phyloP scores from a whole-genome alignment of 352 stramenopile species.

The Phytopythium montanum region DNA sequence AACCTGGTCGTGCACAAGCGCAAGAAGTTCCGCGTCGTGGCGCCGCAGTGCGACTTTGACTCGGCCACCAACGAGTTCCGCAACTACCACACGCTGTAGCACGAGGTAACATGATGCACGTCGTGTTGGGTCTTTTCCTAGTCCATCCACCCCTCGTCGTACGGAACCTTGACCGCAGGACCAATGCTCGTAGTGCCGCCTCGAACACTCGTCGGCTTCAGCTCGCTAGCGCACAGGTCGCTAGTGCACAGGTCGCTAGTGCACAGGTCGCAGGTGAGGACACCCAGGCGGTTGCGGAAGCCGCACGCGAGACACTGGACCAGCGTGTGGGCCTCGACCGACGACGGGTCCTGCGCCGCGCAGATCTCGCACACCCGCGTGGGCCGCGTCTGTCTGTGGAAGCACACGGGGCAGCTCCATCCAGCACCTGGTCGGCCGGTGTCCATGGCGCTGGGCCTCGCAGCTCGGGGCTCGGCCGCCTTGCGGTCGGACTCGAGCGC shows the following conservation, averaged over 20 bases:
- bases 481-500: slow-evolving; percentile 21
- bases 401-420: slow-evolving; percentile 71
- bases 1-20: slow-evolving; percentile 84
- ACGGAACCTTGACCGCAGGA: slow-evolving; percentile 10
- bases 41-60: slow-evolving; percentile 77
- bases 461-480: slow-evolving; percentile 4
- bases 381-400: slow-evolving; percentile 54
- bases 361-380: slow-evolving; percentile 67
- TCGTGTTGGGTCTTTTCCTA: slow-evolving; percentile 9
- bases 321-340: slow-evolving; percentile 40
- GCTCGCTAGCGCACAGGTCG: slow-evolving; percentile 41
- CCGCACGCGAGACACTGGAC: slow-evolving; percentile 60
- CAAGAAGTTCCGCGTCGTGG: slow-evolving; percentile 63
- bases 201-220: not conserved
- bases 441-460: slow-evolving; percentile 11
- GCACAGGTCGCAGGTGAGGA: slow-evolving; percentile 57
- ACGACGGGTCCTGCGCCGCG: slow-evolving; percentile 61
- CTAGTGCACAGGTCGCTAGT: slow-evolving; percentile 23
- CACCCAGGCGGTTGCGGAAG: slow-evolving; percentile 54
- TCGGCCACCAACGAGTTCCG: slow-evolving; percentile 77
- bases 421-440: slow-evolving; percentile 5
- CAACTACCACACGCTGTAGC: slow-evolving; percentile 45
- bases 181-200: not conserved
- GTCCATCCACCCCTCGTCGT: slow-evolving; percentile 36
- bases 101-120: not conserved